These are phyloP conservation scores for Botryotinia narcissicola DNA, from an alignment of 2,329 filamentous ascomycete genomes.

Conservation along the genomic window DNA sequence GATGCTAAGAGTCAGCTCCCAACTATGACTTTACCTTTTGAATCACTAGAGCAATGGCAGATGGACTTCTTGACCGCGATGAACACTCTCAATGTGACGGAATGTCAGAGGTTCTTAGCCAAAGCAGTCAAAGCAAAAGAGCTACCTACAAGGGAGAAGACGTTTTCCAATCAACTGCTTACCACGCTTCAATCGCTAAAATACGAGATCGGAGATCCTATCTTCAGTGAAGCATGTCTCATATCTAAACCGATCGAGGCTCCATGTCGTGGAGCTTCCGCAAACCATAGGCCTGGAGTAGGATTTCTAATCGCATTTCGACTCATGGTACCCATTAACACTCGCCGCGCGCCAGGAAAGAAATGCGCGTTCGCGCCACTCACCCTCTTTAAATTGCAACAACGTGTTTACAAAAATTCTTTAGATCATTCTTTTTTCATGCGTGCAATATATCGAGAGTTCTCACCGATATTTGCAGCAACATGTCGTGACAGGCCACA, in stretches of 20 bases:
- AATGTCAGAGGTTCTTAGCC: slow-evolving; percentile 42
- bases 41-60: slow-evolving; percentile 54
- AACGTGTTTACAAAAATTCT: slow-evolving; percentile 57
- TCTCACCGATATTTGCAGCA: slow-evolving; percentile 47
- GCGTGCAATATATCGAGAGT: slow-evolving; percentile 58
- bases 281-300: slow-evolving; percentile 34
- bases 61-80: slow-evolving; percentile 49
- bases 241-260: slow-evolving; percentile 45
- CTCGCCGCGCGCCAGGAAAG: slow-evolving; percentile 48
- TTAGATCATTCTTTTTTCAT: slow-evolving; percentile 58
- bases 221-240: slow-evolving; percentile 48
- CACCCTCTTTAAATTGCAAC: slow-evolving; percentile 63
- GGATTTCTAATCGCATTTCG: slow-evolving; percentile 54
- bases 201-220: slow-evolving; percentile 43
- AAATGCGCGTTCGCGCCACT: slow-evolving; percentile 60
- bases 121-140: slow-evolving; percentile 38
- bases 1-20: slow-evolving; percentile 59
- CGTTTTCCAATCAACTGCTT: slow-evolving; percentile 48
- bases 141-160: slow-evolving; percentile 42
- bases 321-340: slow-evolving; percentile 61
- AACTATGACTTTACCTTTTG: slow-evolving; percentile 52
- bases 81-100: slow-evolving; percentile 47
- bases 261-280: slow-evolving; percentile 40
- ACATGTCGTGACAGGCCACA: background rate
- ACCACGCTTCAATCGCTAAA: slow-evolving; percentile 44